Evolutionary conservation across 2,329 filamentous ascomycete species (phyloP).

Genomic region (Gnomoniopsis smithogilvyi): DNA sequence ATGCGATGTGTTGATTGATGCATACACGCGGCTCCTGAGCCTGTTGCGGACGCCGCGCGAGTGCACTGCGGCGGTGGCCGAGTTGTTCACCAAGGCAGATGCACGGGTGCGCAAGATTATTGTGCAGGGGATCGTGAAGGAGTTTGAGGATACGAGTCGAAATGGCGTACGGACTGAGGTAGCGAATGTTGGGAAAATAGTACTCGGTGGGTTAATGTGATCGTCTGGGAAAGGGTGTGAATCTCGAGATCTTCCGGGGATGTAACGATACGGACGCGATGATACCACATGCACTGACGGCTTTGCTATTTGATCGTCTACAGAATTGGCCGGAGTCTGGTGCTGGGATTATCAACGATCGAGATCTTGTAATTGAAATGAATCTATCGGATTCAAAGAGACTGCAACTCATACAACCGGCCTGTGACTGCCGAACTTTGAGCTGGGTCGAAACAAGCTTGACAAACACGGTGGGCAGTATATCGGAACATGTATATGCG

Average conservation of each 20-base stretch:
- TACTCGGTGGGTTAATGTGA: constrained; percentile 80
- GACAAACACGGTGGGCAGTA: too few species aligned
- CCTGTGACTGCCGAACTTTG: too few species aligned
- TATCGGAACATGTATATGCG: not conserved
- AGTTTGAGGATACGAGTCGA: constrained; percentile 87
- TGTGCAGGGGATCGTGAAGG: constrained; percentile 79
- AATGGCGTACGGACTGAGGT: constrained; percentile 76
- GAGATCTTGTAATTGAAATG: too few species aligned
- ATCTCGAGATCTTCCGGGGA: not conserved
- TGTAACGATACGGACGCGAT: constrained; percentile 4
- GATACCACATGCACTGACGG: constrained; percentile 15
- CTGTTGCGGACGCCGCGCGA: constrained; percentile 73
- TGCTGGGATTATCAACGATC: not conserved
- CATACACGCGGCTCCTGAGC: constrained; percentile 74
- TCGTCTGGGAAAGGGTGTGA: not conserved
- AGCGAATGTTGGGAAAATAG: constrained; percentile 80
- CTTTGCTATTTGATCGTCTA: constrained; percentile 6
- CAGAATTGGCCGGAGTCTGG: constrained; percentile 6
- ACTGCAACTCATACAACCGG: too few species aligned
- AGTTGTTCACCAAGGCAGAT: constrained; percentile 89
- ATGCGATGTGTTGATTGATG: constrained; percentile 92
- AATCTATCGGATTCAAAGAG: too few species aligned
- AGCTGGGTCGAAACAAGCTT: too few species aligned
- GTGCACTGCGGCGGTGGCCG: constrained; percentile 68
- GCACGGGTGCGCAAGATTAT: constrained; percentile 83